These are phyloP conservation scores for Pugionium cornutum DNA, from an alignment of 345 rosid species.

Conservation along the genomic window DNA sequence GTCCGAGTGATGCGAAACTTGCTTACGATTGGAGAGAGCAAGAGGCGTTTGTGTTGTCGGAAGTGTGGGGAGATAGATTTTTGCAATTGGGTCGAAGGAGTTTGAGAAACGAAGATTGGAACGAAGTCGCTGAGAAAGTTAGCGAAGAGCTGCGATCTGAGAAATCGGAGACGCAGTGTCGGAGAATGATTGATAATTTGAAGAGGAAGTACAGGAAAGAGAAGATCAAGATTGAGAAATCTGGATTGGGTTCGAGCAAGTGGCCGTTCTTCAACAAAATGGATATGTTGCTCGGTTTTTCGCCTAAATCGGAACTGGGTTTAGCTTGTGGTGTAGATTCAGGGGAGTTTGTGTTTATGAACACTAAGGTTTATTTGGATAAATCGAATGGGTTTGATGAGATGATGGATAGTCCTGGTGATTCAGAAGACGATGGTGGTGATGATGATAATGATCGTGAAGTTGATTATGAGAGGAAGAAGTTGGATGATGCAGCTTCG, in stretches of 20 bases:
- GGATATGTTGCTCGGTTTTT: conserved; percentile 69
- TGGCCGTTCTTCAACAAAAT: conserved; percentile 89
- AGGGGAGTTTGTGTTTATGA: conserved; percentile 78
- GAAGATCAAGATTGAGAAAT: conserved; percentile 54
- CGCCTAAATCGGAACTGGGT: conserved; percentile 66
- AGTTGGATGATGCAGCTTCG: conserved; percentile 55
- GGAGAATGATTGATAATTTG: conserved; percentile 80
- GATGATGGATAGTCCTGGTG: conserved; percentile 89
- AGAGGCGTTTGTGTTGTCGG: conserved; percentile 78
- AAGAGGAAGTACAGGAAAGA: conserved; percentile 97
- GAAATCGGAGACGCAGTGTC: conserved; percentile 79
- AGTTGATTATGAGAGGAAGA: conserved; percentile 69
- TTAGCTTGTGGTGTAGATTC: conserved; percentile 93
- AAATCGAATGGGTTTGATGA: conserved; percentile 78
- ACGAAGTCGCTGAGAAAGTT: conserved; percentile 92
- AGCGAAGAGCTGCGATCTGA: conserved; percentile 73
- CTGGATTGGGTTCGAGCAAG: conserved; percentile 51
- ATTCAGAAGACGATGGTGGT: conserved; percentile 53
- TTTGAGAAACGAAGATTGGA: conserved; percentile 91
- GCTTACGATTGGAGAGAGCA: conserved; percentile 86
- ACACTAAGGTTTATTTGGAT: conserved; percentile 61
- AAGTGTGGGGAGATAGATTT: conserved; percentile 92
- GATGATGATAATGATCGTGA: conserved; percentile 64
- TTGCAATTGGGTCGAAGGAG: conserved; percentile 88
- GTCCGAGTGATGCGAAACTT: conserved; percentile 63